Evolutionary conservation across 2,329 filamentous ascomycete species (phyloP), one percentile per base, ranked within the genome.

Genomic region (Kalmusia sp.): DNA sequence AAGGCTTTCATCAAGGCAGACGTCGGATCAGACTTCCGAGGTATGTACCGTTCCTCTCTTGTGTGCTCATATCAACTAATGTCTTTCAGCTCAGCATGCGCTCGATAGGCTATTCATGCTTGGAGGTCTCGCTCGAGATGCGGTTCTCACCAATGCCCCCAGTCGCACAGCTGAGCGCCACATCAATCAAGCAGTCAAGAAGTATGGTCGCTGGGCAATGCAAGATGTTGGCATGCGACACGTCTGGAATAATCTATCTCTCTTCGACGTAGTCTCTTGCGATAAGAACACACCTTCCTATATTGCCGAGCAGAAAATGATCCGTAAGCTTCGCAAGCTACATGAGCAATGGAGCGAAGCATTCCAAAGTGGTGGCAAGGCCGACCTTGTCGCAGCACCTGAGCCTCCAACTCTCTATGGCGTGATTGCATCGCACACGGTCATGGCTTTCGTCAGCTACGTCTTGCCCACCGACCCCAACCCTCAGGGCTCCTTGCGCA

Each of bases 181-280:
- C 22, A 75, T 83, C 45, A 69, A 67, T 49, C 74, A 69, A 6
- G 72, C 72, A 3, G 73, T 84, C 41, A 62, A 72, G 11, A 73
- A 74, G 4, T 86, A 84, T 67, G 73, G 83, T 34, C 74, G 76
- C 37, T 86, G 84, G 84, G 80, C 82, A 1, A 64, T 82, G 49
- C 70, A 68, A 22, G 84, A 87, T 58, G 78, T 75, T 7, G 70
- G 67, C 15, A 66, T 84, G 19, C 69, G 77, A 43, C 62, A 65
- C 58, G 46, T 44, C 45, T 72, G 67, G 40, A 51, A 68, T 2
- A 59, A 69, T 14, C 69, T 79, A 8, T 79, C 81, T 0, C 67
- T 83, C 8, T 75, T 85, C 56, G 67, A 75, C 2, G 70, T 82
- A 14, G 75, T 79, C 30, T 72, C 74, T 14, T 77, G 77, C 48